Base-by-base conservation (phyloP, 225 moss, liverwort and hornwort genomes). In the Sphagnum contortum region DNA sequence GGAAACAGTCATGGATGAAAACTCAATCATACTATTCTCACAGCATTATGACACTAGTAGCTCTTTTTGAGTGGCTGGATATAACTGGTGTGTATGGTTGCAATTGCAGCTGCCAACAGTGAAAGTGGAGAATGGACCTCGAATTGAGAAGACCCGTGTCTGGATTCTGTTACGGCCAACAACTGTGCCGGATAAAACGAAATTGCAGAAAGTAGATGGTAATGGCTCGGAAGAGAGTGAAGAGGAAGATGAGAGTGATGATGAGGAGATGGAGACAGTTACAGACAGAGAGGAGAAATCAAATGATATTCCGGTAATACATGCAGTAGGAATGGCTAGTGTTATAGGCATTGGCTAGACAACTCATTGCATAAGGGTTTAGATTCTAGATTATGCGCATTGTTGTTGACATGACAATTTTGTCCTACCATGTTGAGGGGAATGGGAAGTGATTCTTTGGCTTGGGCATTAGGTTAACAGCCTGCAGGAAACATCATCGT, bases 71-170 rank as follows among this genome's bases (percentile, higher is more conserved):
- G 7, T 61, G 6, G 11, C 9, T 61, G 6, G 44, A 11, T 11
- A 45, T 8, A 4, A 29, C 29, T 29, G 29, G 29, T 29, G 29
- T 29, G 29, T 0, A 44, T 61, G 61, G 45, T 47, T 4, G 45
- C 61, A 61, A 46, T 59, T 85, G 8, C 73, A 64, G 14, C 55
- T 69, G 2, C 75, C 75, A 51, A 56, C 71, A 67, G 29, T 29
- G 29, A 85, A 78, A 68, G 67, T 85, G 5, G 84, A 85, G 67
- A 81, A 65, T 29, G 84, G 84, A 11, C 84, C 84, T 1, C 75
- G 84, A 62, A 73, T 85, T 3, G 84, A 85, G 73, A 85, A 76
- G 72, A 77, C 77, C 73, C 81, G 84, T 10, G 84, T 81, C 4
- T 80, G 72, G 79, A 64, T 80, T 49, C 63, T 73, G 75, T 66